phyloP scores from a whole-genome alignment of 106 monocot species.

The Phalaenopsis aphrodite region DNA sequence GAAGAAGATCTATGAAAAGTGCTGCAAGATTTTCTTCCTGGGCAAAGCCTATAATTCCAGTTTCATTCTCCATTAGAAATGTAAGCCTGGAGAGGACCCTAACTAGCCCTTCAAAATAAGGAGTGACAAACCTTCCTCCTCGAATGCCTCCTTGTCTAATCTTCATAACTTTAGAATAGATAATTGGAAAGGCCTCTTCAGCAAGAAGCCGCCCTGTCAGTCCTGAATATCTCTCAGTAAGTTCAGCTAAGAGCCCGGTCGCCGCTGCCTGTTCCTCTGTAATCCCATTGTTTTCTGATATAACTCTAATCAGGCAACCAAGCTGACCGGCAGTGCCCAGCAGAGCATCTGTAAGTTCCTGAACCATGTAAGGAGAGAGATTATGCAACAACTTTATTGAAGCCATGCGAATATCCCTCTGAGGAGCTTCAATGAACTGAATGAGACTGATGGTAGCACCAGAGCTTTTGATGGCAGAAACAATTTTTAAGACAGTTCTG shows the following conservation, averaged over 20 bases:
- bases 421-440: slow-evolving; percentile 82
- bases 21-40: slow-evolving; percentile 52
- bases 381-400: slow-evolving; percentile 75
- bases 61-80: slow-evolving; percentile 45
- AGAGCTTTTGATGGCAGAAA: slow-evolving; percentile 76
- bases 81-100: slow-evolving; percentile 64
- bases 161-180: slow-evolving; percentile 42
- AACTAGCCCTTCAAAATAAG: slow-evolving; percentile 69
- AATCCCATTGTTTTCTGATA: slow-evolving; percentile 54
- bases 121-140: slow-evolving; percentile 49
- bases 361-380: slow-evolving; percentile 68
- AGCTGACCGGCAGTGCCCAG: slow-evolving; percentile 52
- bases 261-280: slow-evolving; percentile 91
- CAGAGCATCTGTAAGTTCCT: slow-evolving; percentile 65
- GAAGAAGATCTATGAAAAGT: slow-evolving; percentile 67
- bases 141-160: slow-evolving; percentile 49
- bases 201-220: slow-evolving; percentile 58
- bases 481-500: slow-evolving; percentile 41
- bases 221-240: slow-evolving; percentile 58
- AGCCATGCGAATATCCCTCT: slow-evolving; percentile 59
- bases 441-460: slow-evolving; percentile 82
- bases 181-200: slow-evolving; percentile 57
- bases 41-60: slow-evolving; percentile 31
- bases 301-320: slow-evolving; percentile 44
- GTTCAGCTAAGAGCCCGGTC: slow-evolving; percentile 62